Base-by-base conservation (phyloP, 805 yeast genomes). In the Wickerhamiella hasegawae region DNA sequence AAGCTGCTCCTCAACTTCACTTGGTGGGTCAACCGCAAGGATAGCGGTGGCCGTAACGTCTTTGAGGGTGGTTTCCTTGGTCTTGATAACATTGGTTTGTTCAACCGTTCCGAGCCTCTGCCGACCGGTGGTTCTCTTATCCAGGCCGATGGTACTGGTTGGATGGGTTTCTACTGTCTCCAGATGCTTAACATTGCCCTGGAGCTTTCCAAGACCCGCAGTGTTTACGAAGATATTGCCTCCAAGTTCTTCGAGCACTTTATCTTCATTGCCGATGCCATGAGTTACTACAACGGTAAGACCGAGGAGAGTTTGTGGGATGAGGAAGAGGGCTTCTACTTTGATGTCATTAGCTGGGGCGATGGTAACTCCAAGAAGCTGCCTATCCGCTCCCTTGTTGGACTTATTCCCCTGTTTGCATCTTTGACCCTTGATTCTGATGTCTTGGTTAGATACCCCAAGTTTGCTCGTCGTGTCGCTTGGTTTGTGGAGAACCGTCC, bases 1-100 rank as follows among this genome's bases (percentile, higher is more conserved):
- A 84, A 84, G 54, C 67, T 84, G 49, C 60, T 85, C 55, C 63
- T 84, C 40, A 84, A 84, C 57, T 84, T 84, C 58, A 82, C 95
- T 17, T 84, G 96, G 96, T 84, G 96, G 96, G 94, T 85, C 40
- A 84, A 85, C 58, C 66, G 93, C 49, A 84, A 84, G 53, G 95
- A 84, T 58, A 56, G 66, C 3, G 77, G 74, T 42, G 95, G 95
- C 43, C 77, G 78, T 49, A 84, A 84, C 47, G 78, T 85, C 18
- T 84, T 85, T 52, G 93, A 81, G 59, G 96, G 96, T 42, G 96
- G 96, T 0, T 84, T 84, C 57, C 65, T 84, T 40, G 96, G 96
- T 5, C 63, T 84, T 39, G 96, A 84, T 59, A 84, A 84, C 57
- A 84, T 84, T 57, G 94, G 95, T 45, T 67, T 84, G 41, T 84